Evolutionary conservation across 179 eudicot species (phyloP).

Genomic region (Patellifolia procumbens): DNA sequence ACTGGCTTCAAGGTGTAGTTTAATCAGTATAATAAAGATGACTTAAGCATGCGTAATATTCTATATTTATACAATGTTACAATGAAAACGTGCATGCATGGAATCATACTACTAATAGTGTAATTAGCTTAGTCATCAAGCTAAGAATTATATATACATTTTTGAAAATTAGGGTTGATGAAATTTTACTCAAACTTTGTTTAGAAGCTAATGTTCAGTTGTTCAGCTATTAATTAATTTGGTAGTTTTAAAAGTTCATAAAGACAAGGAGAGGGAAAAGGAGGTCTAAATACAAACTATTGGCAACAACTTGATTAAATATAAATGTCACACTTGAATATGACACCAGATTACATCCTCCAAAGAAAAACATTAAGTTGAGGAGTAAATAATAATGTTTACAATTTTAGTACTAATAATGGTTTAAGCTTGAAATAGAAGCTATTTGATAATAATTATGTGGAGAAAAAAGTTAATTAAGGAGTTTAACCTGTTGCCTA

Average conservation of each 20-base stretch:
- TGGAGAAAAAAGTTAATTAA: not conserved
- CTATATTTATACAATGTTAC: not conserved
- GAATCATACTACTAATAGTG: not conserved
- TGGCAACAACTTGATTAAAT: constrained; percentile 21
- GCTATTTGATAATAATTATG: not conserved
- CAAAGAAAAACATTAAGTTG: not conserved
- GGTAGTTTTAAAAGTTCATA: constrained; percentile 20
- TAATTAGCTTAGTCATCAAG: constrained; percentile 2
- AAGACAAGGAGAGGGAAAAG: constrained; percentile 6
- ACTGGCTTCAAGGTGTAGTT: not conserved
- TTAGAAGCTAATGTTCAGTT: constrained; percentile 31
- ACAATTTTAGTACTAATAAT: not conserved
- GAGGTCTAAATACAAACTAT: not conserved
- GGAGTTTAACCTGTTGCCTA: constrained; percentile 76
- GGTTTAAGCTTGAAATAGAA: not conserved
- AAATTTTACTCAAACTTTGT: constrained; percentile 30
- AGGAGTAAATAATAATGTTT: not conserved
- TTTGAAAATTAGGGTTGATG: constrained; percentile 5
- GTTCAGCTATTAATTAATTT: constrained; percentile 23
- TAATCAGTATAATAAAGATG: not conserved
- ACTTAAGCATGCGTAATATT: not conserved
- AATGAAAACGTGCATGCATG: constrained; percentile 19
- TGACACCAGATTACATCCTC: not conserved
- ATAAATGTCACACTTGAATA: not conserved
- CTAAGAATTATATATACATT: not conserved